Evolutionary conservation across 2,329 filamentous ascomycete species (phyloP).

Genomic region (Fusarium sp.): DNA sequence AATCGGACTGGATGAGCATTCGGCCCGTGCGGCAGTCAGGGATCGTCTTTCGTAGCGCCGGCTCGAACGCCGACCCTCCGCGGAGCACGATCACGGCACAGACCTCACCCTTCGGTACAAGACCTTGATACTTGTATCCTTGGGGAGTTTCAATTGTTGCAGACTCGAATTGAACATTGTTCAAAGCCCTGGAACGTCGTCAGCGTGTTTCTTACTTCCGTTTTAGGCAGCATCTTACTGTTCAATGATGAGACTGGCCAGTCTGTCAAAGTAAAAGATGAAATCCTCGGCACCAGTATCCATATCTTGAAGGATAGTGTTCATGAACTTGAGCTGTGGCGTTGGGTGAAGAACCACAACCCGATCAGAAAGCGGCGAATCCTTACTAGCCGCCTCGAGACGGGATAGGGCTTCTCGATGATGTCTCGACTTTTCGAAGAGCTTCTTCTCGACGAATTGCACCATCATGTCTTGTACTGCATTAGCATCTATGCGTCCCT

Average conservation of each 20-base stretch:
- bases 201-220: not conserved
- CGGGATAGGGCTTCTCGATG: slow-evolving; percentile 84
- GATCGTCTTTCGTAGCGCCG: slow-evolving; percentile 87
- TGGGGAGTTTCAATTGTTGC: slow-evolving; percentile 77
- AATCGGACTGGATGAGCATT: slow-evolving; percentile 89
- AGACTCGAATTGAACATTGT: slow-evolving; percentile 78
- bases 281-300: slow-evolving; percentile 88
- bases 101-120: slow-evolving; percentile 77
- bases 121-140: slow-evolving; percentile 76
- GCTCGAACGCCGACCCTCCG: slow-evolving; percentile 89
- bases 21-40: slow-evolving; percentile 92
- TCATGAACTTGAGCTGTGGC: slow-evolving; percentile 86
- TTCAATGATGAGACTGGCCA: slow-evolving; percentile 88
- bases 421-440: slow-evolving; percentile 85
- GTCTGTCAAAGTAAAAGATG: slow-evolving; percentile 95
- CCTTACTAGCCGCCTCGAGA: slow-evolving; percentile 78
- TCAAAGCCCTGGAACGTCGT: slow-evolving; percentile 70
- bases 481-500: slow-evolving; percentile 4
- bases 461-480: slow-evolving; percentile 80
- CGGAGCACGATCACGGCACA: slow-evolving; percentile 90
- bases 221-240: slow-evolving; percentile 57
- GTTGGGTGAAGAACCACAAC: slow-evolving; percentile 81
- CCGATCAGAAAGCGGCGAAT: slow-evolving; percentile 78
- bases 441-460: slow-evolving; percentile 89
- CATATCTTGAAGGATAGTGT: slow-evolving; percentile 87